A percentile compares a stretch with the other conserved stretches of the same genome.
These are phyloP conservation scores for Isatis lusitanica DNA, from an alignment of 441 rosid genomes.

Conservation along the genomic window DNA sequence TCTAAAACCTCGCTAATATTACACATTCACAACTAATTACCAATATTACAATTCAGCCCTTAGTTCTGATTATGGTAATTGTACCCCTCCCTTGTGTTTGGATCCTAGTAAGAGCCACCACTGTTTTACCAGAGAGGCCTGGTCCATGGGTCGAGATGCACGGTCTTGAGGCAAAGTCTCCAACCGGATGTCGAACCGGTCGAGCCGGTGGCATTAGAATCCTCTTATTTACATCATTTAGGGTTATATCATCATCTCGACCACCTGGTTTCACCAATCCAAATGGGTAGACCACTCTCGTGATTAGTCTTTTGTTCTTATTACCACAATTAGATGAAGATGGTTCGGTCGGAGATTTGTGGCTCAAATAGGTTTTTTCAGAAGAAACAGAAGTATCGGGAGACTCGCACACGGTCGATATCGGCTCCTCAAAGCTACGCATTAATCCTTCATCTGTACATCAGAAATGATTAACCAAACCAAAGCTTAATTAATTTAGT, in stretches of 20 bases:
- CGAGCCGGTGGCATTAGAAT: slow-evolving; percentile 79
- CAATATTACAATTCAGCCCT: slow-evolving; percentile 46
- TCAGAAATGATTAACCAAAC: background rate
- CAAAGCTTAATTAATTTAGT: background rate
- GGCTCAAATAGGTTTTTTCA: slow-evolving; percentile 38
- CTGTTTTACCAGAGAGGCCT: slow-evolving; percentile 93
- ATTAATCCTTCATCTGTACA: slow-evolving; percentile 50
- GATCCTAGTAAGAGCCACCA: slow-evolving; percentile 88
- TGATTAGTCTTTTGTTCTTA: slow-evolving; percentile 46
- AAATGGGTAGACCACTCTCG: slow-evolving; percentile 81
- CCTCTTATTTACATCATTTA: slow-evolving; percentile 79
- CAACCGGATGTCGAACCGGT: slow-evolving; percentile 91
- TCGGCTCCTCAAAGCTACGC: slow-evolving; percentile 49
- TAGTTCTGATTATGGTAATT: slow-evolving; percentile 90
- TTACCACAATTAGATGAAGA: slow-evolving; percentile 11
- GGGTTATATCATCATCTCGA: slow-evolving; percentile 68
- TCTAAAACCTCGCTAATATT: slow-evolving; percentile 9
- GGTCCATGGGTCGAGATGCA: slow-evolving; percentile 58
- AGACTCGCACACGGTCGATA: slow-evolving; percentile 35
- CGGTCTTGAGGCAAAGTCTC: slow-evolving; percentile 81
- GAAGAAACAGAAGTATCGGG: slow-evolving; percentile 29
- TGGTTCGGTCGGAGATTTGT: slow-evolving; percentile 19
- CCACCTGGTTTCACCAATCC: slow-evolving; percentile 97
- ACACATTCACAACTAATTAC: background rate
- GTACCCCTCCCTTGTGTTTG: slow-evolving; percentile 98